Percentiles rank a stretch among this genome's conserved stretches.
These are phyloP conservation scores for Vigna trinervia DNA, from an alignment of 306 rosid genomes.

Conservation along the genomic window DNA sequence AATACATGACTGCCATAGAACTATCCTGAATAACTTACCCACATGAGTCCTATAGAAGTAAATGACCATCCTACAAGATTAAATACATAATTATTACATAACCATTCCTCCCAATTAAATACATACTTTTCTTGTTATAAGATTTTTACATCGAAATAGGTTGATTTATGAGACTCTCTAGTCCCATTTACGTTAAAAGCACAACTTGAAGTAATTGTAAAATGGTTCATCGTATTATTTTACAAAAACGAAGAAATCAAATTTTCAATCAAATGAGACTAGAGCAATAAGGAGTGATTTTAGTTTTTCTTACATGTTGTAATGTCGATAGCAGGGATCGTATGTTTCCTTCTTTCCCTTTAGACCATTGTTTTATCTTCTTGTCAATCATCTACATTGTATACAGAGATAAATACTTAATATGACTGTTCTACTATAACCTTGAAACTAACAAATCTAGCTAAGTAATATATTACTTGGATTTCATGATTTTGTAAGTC, in stretches of 20 bases:
- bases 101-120: neutral
- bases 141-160: neutral
- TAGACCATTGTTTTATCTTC: conserved; percentile 85
- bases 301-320: conserved; percentile 69
- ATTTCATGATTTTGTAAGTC: conserved; percentile 55
- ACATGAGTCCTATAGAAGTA: neutral
- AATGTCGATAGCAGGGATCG: conserved; percentile 91
- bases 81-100: neutral
- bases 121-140: too few relatives aligned
- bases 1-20: neutral
- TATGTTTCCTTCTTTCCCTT: conserved; percentile 90
- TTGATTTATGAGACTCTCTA: neutral
- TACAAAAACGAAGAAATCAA: conserved; percentile 13
- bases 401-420: conserved; percentile 38
- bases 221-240: conserved; percentile 38
- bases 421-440: conserved; percentile 22
- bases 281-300: conserved; percentile 12
- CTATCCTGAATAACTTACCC: neutral
- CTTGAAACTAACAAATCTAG: conserved; percentile 28
- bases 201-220: conserved; percentile 29
- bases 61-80: neutral
- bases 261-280: conserved; percentile 27
- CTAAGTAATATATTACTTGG: conserved; percentile 56
- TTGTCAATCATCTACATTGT: conserved; percentile 68
- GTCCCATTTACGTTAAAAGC: conserved; percentile 18